Evolutionary conservation across 139 green algal species (phyloP).

Genomic region (Axilococcus clingmanii): DNA sequence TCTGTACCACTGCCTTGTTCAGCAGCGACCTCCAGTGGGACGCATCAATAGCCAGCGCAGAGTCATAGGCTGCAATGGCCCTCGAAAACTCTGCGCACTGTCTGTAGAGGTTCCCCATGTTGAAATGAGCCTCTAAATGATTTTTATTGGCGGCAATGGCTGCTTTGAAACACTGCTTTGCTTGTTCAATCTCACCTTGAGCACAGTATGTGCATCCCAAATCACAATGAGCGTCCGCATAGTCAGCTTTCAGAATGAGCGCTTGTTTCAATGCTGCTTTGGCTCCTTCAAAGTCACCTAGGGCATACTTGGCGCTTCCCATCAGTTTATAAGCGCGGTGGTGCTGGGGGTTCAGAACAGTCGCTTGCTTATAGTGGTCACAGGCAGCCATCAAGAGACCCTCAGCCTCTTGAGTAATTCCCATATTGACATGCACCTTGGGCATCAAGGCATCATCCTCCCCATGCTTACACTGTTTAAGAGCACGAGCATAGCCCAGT

Average conservation of each 20-base stretch:
- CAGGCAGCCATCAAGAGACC: constrained; percentile 35
- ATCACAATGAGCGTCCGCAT: constrained; percentile 6
- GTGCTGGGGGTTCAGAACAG: constrained; percentile 36
- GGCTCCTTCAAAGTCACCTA: constrained; percentile 45
- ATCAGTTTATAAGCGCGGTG: constrained; percentile 55
- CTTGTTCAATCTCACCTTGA: background rate
- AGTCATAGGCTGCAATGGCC: too few species aligned
- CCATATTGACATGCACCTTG: constrained; percentile 61
- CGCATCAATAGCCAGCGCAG: constrained; percentile 28
- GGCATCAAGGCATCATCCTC: constrained; percentile 13
- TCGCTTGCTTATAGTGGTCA: constrained; percentile 18
- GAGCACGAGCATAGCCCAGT: background rate
- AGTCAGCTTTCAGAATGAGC: constrained; percentile 14
- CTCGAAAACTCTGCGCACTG: background rate
- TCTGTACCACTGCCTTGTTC: constrained; percentile 50
- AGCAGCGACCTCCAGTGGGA: constrained; percentile 47
- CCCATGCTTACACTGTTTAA: background rate
- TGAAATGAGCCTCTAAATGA: constrained; percentile 14
- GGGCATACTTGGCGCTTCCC: constrained; percentile 41
- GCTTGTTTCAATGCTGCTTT: constrained; percentile 39
- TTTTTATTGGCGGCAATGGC: background rate
- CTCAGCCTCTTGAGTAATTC: constrained; percentile 52
- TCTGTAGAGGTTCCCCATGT: constrained; percentile 1
- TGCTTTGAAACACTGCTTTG: background rate
- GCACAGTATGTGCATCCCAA: background rate